Base-by-base conservation (phyloP, 345 rosid species). In the Noccaea bulbosa region DNA sequence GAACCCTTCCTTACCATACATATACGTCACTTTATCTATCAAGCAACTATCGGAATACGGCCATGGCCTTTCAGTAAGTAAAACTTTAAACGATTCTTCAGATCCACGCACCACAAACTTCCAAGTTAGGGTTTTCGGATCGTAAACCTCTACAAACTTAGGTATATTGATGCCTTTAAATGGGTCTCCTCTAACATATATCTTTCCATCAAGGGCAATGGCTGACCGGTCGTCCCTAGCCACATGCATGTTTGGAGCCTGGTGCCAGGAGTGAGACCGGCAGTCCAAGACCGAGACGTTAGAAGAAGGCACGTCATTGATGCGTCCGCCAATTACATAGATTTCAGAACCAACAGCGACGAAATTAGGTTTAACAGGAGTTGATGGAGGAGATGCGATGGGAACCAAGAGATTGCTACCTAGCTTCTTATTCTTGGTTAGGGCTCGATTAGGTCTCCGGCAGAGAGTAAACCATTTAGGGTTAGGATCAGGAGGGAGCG, bases 41-140 rank as follows among this genome's bases (percentile, higher is more conserved):
- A 11, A 2, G 37, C 37, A 51, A 51, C 4, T 11, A 24, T 8
- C 11, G 11, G 34, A 22, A 27, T 1, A 27, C 30, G 4, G 30
- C 30, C 0, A 27, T 22, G 24, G n/a, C n/a, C n/a, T n/a, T n/a
- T n/a, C n/a, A n/a, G n/a, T n/a, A n/a, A n/a, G n/a, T n/a, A n/a
- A n/a, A n/a, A n/a, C n/a, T n/a, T n/a, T n/a, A n/a, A 22, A 1
- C 54, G n/a, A 22, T 22, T 50, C 54, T 50, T 8, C 5, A 11
- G 8, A 50, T 11, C 4, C 35, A 34, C 5, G 30, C 3, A 27
- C 0, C 30, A 27, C 30, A 27, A 27, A 24, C 2, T 11, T 12
- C 56, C 56, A 51, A 27, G 35, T 51, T 51, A 11, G 56, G 14
- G 37, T 51, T 24, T 27, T 12, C 3, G 56, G 56, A 51, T 51